These are phyloP conservation scores for Sorghum bicolor DNA, from an alignment of 176 grass and related monocot genomes.

Conservation along the genomic window DNA sequence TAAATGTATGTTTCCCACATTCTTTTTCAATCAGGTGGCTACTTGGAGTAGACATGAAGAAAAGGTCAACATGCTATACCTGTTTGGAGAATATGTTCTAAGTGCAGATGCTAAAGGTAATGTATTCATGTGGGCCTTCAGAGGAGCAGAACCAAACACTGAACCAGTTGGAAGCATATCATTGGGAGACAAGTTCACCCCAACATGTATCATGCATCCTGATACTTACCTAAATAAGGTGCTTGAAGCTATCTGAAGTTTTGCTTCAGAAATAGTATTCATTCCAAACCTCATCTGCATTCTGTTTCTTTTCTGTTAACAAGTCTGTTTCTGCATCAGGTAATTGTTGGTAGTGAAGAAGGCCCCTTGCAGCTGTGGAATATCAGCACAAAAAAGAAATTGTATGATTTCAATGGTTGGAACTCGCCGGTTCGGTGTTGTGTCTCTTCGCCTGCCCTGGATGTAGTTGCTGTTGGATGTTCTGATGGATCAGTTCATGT, in stretches of 20 bases:
- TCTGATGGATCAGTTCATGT: slow-evolving; percentile 86
- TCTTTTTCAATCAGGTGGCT: slow-evolving; percentile 55
- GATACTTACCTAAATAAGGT: slow-evolving; percentile 99
- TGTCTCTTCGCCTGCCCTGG: slow-evolving; percentile 87
- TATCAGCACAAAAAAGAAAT: slow-evolving; percentile 73
- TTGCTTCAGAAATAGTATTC: slow-evolving; percentile 6
- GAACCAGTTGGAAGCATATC: slow-evolving; percentile 82
- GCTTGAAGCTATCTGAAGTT: slow-evolving; percentile 21
- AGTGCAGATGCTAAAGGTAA: slow-evolving; percentile 81
- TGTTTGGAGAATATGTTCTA: slow-evolving; percentile 80
- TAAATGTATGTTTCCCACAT: slow-evolving; percentile 9
- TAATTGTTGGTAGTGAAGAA: slow-evolving; percentile 87
- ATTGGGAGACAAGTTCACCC: slow-evolving; percentile 67
- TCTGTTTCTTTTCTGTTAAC: slow-evolving; percentile 31
- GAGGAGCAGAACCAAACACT: slow-evolving; percentile 52
- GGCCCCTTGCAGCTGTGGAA: slow-evolving; percentile 89
- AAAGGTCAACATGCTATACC: slow-evolving; percentile 69
- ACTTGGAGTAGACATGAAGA: slow-evolving; percentile 83
- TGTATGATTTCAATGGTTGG: slow-evolving; percentile 93
- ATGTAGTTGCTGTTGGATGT: slow-evolving; percentile 84
- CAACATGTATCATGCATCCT: slow-evolving; percentile 87
- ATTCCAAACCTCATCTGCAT: neutral
- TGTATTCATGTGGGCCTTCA: slow-evolving; percentile 87
- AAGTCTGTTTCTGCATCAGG: slow-evolving; percentile 45
- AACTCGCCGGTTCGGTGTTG: slow-evolving; percentile 68